These are phyloP conservation scores for Zelonia costaricensis DNA, from an alignment of 208 protist species.

Conservation along the genomic window DNA sequence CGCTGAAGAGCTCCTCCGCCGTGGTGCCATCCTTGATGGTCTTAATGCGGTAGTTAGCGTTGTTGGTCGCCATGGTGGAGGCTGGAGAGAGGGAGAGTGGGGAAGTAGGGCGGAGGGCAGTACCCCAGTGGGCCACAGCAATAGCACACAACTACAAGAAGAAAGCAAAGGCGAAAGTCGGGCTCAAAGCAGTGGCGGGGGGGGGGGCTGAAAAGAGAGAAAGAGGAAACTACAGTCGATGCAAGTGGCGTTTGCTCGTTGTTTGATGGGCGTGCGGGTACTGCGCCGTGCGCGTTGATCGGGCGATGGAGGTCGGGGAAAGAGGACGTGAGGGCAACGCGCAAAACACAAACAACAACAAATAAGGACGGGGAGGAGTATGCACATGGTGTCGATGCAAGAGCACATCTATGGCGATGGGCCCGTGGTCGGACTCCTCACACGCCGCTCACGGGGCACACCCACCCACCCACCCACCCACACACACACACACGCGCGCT, in stretches of 20 bases:
- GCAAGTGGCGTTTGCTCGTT: too few species aligned
- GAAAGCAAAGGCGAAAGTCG: constrained; percentile 8
- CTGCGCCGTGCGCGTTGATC: too few species aligned
- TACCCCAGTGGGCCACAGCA: too few species aligned
- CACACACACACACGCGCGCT: too few species aligned
- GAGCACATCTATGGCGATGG: too few species aligned
- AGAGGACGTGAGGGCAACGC: background rate
- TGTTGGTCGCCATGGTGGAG: constrained; percentile 29
- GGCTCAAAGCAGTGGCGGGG: background rate
- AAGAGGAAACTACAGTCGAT: background rate
- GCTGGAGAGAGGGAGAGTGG: background rate
- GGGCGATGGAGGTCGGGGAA: constrained; percentile 1
- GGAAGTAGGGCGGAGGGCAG: too few species aligned
- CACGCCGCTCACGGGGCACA: too few species aligned
- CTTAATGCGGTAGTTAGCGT: constrained; percentile 67
- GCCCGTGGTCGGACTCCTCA: too few species aligned
- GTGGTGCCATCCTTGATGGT: constrained; percentile 82
- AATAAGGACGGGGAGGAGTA: background rate
- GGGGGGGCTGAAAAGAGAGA: background rate
- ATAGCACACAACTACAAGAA: constrained; percentile 13
- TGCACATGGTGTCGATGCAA: too few species aligned
- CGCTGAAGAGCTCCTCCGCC: constrained; percentile 86
- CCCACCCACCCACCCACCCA: too few species aligned
- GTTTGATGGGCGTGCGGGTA: too few species aligned
- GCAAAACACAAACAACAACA: background rate